phyloP scores from a whole-genome alignment of 1,284 basidiomycete genomes.

The Cryptococcus sp. region DNA sequence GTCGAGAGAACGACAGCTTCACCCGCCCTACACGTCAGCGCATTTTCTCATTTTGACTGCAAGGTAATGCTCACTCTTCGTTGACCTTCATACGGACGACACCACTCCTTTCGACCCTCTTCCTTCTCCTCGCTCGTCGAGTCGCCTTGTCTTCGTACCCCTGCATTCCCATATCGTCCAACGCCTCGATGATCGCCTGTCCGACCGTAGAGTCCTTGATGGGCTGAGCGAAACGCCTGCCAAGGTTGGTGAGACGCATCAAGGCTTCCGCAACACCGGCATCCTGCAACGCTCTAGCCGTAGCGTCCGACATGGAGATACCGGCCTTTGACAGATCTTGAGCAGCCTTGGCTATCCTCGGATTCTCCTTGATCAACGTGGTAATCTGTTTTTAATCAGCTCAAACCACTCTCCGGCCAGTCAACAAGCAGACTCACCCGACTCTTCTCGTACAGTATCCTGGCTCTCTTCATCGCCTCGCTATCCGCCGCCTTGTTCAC shows the following conservation, averaged over 20 bases:
- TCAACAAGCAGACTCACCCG: slow-evolving; percentile 56
- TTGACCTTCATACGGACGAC: slow-evolving; percentile 61
- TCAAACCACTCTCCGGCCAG: neutral
- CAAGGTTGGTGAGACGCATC: slow-evolving; percentile 67
- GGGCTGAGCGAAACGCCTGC: slow-evolving; percentile 65
- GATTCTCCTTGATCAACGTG: slow-evolving; percentile 95
- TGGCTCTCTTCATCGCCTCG: slow-evolving; percentile 88
- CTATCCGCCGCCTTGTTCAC: slow-evolving; percentile 95
- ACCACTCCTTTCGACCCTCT: slow-evolving; percentile 74
- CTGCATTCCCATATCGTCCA: slow-evolving; percentile 88
- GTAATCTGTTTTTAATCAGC: slow-evolving; percentile 59
- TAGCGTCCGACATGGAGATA: slow-evolving; percentile 88
- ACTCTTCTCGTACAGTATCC: slow-evolving; percentile 86
- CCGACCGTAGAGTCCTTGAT: slow-evolving; percentile 94
- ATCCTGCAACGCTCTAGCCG: slow-evolving; percentile 86
- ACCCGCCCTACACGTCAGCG: slow-evolving; percentile 61
- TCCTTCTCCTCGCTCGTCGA: slow-evolving; percentile 66
- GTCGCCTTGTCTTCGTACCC: slow-evolving; percentile 91
- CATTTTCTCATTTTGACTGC: neutral
- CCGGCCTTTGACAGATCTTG: slow-evolving; percentile 85
- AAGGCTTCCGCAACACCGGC: slow-evolving; percentile 76
- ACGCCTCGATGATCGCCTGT: slow-evolving; percentile 84
- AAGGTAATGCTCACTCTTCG: slow-evolving; percentile 59
- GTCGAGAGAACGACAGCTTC: slow-evolving; percentile 73
- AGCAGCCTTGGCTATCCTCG: slow-evolving; percentile 79